Evolutionary conservation across 2,329 filamentous ascomycete species (phyloP).

Genomic region (Sporothrix luriei): DNA sequence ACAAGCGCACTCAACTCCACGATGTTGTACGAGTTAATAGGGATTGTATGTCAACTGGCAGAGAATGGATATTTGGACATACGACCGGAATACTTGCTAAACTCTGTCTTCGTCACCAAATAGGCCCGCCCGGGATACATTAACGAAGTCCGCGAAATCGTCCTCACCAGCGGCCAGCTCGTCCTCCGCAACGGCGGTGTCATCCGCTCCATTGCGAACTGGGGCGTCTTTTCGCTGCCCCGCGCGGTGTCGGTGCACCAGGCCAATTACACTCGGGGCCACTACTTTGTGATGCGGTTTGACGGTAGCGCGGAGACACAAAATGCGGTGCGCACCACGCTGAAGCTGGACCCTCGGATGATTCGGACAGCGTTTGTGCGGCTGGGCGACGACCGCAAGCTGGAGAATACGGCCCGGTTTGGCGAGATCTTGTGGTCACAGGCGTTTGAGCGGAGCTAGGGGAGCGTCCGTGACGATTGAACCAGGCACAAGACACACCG

Average conservation of each 20-base stretch:
- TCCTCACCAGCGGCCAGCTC: constrained; percentile 77
- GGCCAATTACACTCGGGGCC: constrained; percentile 77
- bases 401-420: constrained; percentile 64
- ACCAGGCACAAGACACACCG: not conserved
- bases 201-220: constrained; percentile 89
- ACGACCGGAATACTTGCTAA: not conserved
- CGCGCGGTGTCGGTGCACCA: constrained; percentile 78
- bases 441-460: constrained; percentile 40
- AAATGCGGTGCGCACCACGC: constrained; percentile 70
- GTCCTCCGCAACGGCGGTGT: constrained; percentile 84
- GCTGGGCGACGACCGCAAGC: constrained; percentile 73
- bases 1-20: not conserved
- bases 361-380: constrained; percentile 85
- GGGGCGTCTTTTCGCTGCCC: constrained; percentile 88
- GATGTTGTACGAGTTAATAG: constrained; percentile 98
- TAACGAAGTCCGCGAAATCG: constrained; percentile 94
- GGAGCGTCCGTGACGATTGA: constrained; percentile 29
- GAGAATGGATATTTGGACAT: not conserved
- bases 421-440: constrained; percentile 54
- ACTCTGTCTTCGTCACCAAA: not conserved
- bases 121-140: constrained; percentile 92
- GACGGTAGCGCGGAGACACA: constrained; percentile 76
- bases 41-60: constrained; percentile 66
- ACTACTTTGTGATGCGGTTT: constrained; percentile 99
- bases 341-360: constrained; percentile 86